Evolutionary conservation across 2,329 filamentous ascomycete genomes (phyloP).

Genomic region (Phaeoacremonium minimum): DNA sequence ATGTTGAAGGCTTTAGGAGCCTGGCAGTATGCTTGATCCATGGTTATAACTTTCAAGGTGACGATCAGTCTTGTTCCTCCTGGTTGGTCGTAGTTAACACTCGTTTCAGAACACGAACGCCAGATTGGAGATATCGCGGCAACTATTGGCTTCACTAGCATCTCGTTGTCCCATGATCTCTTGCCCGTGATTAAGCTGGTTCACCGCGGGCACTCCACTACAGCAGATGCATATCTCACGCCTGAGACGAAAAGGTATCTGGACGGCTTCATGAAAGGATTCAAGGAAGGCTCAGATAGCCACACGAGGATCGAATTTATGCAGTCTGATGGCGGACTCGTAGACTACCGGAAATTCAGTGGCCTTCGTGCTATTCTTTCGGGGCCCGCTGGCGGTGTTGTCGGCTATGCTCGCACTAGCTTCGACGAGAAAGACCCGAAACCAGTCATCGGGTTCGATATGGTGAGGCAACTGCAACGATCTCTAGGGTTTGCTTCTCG

Average conservation of each 20-base stretch:
- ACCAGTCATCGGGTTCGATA: slow-evolving; percentile 4
- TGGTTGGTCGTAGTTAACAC: too few relatives aligned
- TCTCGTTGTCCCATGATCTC: slow-evolving; percentile 27
- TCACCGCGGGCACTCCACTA: slow-evolving; percentile 65
- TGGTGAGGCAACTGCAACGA: slow-evolving; percentile 3
- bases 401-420: slow-evolving; percentile 5
- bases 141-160: not conserved
- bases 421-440: not conserved
- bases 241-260: slow-evolving; percentile 68
- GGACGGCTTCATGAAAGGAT: slow-evolving; percentile 68
- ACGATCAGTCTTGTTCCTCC: slow-evolving; percentile 20
- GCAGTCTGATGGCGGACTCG: slow-evolving; percentile 58
- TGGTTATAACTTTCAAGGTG: slow-evolving; percentile 65
- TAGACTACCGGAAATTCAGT: not conserved
- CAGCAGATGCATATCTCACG: slow-evolving; percentile 70
- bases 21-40: slow-evolving; percentile 71
- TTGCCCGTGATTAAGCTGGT: slow-evolving; percentile 55
- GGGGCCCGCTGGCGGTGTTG: slow-evolving; percentile 5
- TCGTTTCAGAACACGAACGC: not conserved
- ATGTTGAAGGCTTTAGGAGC: slow-evolving; percentile 56
- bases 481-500: too few relatives aligned
- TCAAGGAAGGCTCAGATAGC: slow-evolving; percentile 60
- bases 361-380: slow-evolving; percentile 6
- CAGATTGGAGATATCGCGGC: not conserved
- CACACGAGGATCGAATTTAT: slow-evolving; percentile 83